A percentile compares a stretch with the other conserved stretches of the same genome.
phyloP scores from a whole-genome alignment of 495 filamentous ascomycete species.

The Tuber indicum region DNA sequence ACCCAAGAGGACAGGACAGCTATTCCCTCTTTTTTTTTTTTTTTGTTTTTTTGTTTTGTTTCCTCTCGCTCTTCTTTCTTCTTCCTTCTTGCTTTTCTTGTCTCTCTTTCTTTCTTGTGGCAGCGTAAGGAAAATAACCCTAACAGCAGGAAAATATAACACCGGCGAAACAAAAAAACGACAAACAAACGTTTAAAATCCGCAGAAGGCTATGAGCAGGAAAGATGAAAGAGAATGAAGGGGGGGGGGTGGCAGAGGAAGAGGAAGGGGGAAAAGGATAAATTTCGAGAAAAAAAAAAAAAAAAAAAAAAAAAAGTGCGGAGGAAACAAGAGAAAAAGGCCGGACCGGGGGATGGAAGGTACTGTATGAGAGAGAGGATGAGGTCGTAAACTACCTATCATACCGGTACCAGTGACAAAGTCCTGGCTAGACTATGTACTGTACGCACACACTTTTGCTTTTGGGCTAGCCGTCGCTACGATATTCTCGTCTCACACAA shows the following conservation, averaged over 20 bases:
- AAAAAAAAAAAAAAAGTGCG: conserved; percentile 34
- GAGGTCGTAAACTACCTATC: conserved; percentile 2
- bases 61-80: neutral
- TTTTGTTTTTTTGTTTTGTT: neutral
- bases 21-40: neutral
- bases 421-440: neutral
- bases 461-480: conserved; percentile 3
- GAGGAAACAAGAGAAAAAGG: conserved; percentile 1
- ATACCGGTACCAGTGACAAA: neutral
- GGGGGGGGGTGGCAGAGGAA: conserved; percentile 25
- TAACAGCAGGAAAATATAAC: conserved; percentile 25
- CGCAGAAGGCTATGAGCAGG: conserved; percentile 41
- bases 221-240: conserved; percentile 42
- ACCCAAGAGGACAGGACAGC: conserved; percentile 36
- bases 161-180: conserved; percentile 34
- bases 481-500: neutral
- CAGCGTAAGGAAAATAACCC: neutral
- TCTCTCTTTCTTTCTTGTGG: neutral
- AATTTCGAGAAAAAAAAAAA: conserved; percentile 30
- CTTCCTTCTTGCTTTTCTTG: neutral
- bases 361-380: neutral
- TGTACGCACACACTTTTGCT: conserved; percentile 4
- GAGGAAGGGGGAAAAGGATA: conserved; percentile 39
- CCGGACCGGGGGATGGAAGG: conserved; percentile 1
- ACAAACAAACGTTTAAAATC: conserved; percentile 39